These are phyloP conservation scores for Fusarium staphyleae DNA, from an alignment of 2,329 filamentous ascomycete genomes.

Conservation along the genomic window DNA sequence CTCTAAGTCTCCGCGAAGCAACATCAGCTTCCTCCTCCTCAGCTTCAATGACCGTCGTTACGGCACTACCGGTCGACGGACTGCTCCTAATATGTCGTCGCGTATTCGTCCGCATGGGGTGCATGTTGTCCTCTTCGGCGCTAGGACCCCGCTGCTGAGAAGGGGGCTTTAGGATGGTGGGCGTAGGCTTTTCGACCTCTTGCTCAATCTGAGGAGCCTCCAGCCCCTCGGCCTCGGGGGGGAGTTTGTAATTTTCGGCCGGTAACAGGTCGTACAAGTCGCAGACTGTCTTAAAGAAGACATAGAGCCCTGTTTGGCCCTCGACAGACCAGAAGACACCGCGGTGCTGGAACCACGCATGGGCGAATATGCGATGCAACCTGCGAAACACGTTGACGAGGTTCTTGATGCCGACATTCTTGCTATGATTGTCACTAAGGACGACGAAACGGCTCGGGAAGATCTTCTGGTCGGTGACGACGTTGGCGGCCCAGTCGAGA, in stretches of 20 bases:
- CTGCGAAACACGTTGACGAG: constrained; percentile 94
- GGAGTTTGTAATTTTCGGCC: constrained; percentile 94
- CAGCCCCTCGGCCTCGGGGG: constrained; percentile 87
- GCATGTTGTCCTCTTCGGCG: constrained; percentile 57
- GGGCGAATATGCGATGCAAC: constrained; percentile 95
- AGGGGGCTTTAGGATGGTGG: constrained; percentile 49
- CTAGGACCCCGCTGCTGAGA: constrained; percentile 41
- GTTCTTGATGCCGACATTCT: constrained; percentile 75
- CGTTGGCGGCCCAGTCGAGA: constrained; percentile 95
- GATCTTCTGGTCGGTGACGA: constrained; percentile 91
- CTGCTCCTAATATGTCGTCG: constrained; percentile 82
- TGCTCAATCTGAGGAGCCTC: constrained; percentile 58
- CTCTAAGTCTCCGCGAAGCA: constrained; percentile 54
- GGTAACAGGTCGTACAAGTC: constrained; percentile 90
- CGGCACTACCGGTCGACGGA: constrained; percentile 78
- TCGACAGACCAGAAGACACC: constrained; percentile 96
- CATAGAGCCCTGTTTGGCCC: constrained; percentile 86
- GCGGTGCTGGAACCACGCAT: constrained; percentile 98
- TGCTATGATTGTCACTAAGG: constrained; percentile 63
- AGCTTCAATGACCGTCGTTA: constrained; percentile 83
- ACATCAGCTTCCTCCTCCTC: constrained; percentile 73
- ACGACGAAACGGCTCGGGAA: constrained; percentile 84
- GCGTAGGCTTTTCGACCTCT: constrained; percentile 50
- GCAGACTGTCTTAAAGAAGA: constrained; percentile 97
- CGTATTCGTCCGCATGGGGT: constrained; percentile 72